Conservation (phyloP, 352 stramenopile genomes). For the Phytophthora pluvialis region DNA sequence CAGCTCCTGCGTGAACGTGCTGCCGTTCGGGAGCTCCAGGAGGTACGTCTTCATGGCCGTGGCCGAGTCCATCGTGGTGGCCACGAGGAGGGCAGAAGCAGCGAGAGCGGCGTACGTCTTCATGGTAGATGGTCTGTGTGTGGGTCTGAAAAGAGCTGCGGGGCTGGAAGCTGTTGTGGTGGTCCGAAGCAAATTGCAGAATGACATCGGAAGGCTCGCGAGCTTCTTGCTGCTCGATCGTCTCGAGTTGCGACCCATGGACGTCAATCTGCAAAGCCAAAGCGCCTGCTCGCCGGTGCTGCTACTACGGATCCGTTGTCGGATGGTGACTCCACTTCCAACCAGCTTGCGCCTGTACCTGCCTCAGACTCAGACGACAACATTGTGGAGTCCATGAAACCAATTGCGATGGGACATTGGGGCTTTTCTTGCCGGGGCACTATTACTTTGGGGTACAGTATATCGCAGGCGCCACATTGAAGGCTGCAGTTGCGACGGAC, state of each 20-base stretch:
- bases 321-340: conserved; percentile 24
- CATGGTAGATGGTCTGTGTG: conserved; percentile 16
- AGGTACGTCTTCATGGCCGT: conserved; percentile 37
- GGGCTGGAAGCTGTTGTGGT: conserved; percentile 17
- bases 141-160: conserved; percentile 8
- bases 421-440: not conserved
- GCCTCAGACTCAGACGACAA: not conserved
- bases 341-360: conserved; percentile 5
- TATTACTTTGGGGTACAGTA: conserved; percentile 1
- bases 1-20: conserved; percentile 42
- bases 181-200: conserved; percentile 33
- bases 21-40: conserved; percentile 50
- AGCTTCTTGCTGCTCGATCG: conserved; percentile 1
- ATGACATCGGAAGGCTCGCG: conserved; percentile 10
- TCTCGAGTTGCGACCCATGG: not conserved
- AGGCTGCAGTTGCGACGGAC: conserved; percentile 4
- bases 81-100: conserved; percentile 30
- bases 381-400: not conserved
- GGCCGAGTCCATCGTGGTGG: conserved; percentile 24
- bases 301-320: conserved; percentile 14
- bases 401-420: conserved; percentile 12
- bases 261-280: conserved; percentile 8
- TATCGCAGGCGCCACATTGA: not conserved
- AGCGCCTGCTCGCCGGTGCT: conserved; percentile 1
- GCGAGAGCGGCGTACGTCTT: conserved; percentile 31